These are phyloP conservation scores for Chlorella variabilis DNA, from an alignment of 163 green algal species.

Conservation along the genomic window DNA sequence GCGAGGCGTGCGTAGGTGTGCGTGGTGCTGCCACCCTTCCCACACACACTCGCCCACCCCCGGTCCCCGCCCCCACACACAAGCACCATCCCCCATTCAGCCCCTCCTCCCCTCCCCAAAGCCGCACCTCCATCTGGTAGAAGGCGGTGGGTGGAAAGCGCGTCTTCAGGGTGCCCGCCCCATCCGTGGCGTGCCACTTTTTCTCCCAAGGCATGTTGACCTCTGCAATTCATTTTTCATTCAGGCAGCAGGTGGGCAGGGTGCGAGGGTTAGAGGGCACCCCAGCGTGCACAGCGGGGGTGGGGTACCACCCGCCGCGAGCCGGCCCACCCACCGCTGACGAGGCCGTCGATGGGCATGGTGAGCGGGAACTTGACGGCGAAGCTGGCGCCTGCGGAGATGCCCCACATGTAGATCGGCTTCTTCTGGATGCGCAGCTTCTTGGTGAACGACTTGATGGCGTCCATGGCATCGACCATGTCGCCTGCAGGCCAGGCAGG, in stretches of 20 bases:
- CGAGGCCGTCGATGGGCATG: slow-evolving; percentile 1
- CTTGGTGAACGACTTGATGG: neutral
- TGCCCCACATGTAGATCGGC: slow-evolving; percentile 26
- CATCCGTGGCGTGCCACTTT: neutral
- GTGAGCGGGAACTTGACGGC: slow-evolving; percentile 11
- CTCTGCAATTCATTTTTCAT: no score
- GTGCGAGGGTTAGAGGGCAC: no score
- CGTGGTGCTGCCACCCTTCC: no score
- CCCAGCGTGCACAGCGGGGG: no score
- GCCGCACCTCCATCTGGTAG: neutral
- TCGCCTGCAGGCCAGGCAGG: slow-evolving; percentile 12
- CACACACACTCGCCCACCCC: no score
- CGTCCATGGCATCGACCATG: neutral
- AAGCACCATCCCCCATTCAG: no score
- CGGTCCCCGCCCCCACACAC: no score
- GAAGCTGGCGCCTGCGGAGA: slow-evolving; percentile 3
- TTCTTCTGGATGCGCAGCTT: neutral
- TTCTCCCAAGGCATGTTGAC: slow-evolving; percentile 20
- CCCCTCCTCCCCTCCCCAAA: no score
- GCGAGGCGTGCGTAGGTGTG: no score
- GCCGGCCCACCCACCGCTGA: slow-evolving; percentile 22
- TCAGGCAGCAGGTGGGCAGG: no score
- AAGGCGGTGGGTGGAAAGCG: neutral
- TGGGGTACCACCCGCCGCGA: no score
- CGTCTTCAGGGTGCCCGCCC: neutral